Conservation (phyloP, 805 yeast species). For the Ogataea minuta region DNA sequence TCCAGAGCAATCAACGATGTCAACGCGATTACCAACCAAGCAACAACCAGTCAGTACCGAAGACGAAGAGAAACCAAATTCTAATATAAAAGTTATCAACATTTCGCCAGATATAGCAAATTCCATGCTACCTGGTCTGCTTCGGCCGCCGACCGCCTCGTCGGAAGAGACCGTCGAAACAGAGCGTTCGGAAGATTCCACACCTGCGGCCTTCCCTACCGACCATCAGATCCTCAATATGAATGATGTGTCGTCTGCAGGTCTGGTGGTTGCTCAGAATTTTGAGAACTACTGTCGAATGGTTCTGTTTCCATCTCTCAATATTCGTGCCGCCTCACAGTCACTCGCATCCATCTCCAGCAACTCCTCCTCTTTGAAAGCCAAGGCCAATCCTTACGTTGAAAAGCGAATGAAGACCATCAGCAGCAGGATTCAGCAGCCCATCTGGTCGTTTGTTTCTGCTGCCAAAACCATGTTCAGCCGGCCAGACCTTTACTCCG, state of each 20-base stretch:
- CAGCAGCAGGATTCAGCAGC: conserved; percentile 37
- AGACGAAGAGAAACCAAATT: not conserved
- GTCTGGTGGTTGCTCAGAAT: conserved; percentile 37
- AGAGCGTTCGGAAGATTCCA: conserved; percentile 6
- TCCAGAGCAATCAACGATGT: conserved; percentile 2
- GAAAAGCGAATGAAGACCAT: conserved; percentile 27
- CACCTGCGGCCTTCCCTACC: conserved; percentile 34
- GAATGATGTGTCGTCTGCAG: conserved; percentile 36
- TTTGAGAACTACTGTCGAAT: conserved; percentile 38
- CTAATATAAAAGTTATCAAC: conserved; percentile 9
- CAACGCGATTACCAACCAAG: conserved; percentile 9
- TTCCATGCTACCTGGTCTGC: conserved; percentile 18
- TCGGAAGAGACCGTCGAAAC: conserved; percentile 5
- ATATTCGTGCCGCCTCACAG: conserved; percentile 8
- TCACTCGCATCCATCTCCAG: conserved; percentile 1
- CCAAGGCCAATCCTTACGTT: conserved; percentile 22
- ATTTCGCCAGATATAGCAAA: conserved; percentile 19
- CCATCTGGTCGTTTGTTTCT: conserved; percentile 52
- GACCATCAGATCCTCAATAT: conserved; percentile 32
- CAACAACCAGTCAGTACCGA: not conserved
- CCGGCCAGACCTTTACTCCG: conserved; percentile 44
- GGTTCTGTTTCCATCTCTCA: conserved; percentile 29
- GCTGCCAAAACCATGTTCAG: conserved; percentile 50
- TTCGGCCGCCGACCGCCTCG: conserved; percentile 8
- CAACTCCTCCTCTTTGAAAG: conserved; percentile 10